Percentiles rank a stretch among this genome's conserved stretches.
phyloP scores from a whole-genome alignment of 2,329 filamentous ascomycete genomes.

The Botrytis porri region DNA sequence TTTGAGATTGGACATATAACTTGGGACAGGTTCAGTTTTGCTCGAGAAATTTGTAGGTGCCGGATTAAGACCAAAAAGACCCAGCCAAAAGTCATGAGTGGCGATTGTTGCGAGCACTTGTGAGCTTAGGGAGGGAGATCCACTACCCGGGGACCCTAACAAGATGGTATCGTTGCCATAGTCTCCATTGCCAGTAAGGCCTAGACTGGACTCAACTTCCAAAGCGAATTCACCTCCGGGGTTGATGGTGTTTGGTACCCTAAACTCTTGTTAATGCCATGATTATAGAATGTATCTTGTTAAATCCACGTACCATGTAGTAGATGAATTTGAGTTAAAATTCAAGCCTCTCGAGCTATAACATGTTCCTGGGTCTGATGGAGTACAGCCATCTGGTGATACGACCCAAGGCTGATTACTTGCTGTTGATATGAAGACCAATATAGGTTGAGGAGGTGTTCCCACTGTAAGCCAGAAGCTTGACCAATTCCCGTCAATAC shows the following conservation, averaged over 20 bases:
- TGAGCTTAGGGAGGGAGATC: slow-evolving; percentile 23
- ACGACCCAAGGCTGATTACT: slow-evolving; percentile 32
- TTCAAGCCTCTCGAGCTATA: slow-evolving; percentile 40
- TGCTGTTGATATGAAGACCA: slow-evolving; percentile 42
- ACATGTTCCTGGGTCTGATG: slow-evolving; percentile 35
- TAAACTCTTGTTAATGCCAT: slow-evolving; percentile 15
- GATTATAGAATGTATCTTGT: neutral
- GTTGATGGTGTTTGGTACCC: slow-evolving; percentile 26
- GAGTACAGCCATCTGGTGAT: slow-evolving; percentile 26
- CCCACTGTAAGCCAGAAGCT: slow-evolving; percentile 55
- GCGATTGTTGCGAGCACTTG: slow-evolving; percentile 37
- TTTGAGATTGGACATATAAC: slow-evolving; percentile 42
- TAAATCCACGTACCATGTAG: slow-evolving; percentile 37
- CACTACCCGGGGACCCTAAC: slow-evolving; percentile 22
- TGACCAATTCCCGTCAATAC: slow-evolving; percentile 64
- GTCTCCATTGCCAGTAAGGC: slow-evolving; percentile 22
- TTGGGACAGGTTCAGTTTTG: slow-evolving; percentile 28
- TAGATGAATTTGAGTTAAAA: slow-evolving; percentile 40
- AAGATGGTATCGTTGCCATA: slow-evolving; percentile 33
- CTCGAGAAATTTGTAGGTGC: slow-evolving; percentile 27
- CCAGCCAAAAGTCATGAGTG: slow-evolving; percentile 32
- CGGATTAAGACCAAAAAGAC: slow-evolving; percentile 32
- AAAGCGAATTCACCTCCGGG: slow-evolving; percentile 26
- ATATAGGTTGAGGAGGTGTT: slow-evolving; percentile 5
- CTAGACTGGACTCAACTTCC: slow-evolving; percentile 25